These are phyloP conservation scores for Fusarium austroafricanum DNA, from an alignment of 2,329 filamentous ascomycete species.

Conservation along the genomic window DNA sequence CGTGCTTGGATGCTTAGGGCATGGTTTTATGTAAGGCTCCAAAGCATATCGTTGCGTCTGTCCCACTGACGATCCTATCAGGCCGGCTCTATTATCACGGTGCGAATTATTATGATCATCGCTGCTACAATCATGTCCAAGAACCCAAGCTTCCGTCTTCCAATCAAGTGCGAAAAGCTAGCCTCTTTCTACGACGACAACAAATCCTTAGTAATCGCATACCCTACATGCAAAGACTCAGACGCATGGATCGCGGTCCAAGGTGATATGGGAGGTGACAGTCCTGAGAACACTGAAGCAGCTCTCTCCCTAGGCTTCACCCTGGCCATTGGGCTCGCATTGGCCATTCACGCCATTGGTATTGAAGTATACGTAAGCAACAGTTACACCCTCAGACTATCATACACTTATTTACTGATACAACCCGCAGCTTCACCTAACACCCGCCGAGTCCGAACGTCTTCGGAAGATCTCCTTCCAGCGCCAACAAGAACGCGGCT, in stretches of 20 bases:
- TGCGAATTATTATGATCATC: conserved; percentile 25
- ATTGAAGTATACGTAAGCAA: conserved; percentile 20
- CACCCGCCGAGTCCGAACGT: conserved; percentile 15
- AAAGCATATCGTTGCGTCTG: fast-evolving
- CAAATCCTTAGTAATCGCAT: neutral
- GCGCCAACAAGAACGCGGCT: conserved; percentile 17
- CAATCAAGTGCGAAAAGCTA: conserved; percentile 17
- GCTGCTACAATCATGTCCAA: conserved; percentile 15
- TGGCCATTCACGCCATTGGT: conserved; percentile 14
- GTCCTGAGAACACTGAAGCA: conserved; percentile 7
- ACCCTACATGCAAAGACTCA: conserved; percentile 2
- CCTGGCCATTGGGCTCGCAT: conserved; percentile 3
- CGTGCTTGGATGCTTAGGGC: conserved; percentile 70
- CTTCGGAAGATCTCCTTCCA: conserved; percentile 14
- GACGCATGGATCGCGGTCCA: conserved; percentile 21
- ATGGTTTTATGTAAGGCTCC: conserved; percentile 23
- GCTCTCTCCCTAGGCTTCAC: conserved; percentile 17
- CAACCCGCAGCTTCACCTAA: conserved; percentile 5
- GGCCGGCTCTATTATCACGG: conserved; percentile 21
- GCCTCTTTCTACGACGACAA: conserved; percentile 17
- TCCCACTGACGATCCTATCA: neutral
- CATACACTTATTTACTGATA: neutral
- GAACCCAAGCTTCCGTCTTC: conserved; percentile 1
- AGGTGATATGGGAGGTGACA: conserved; percentile 12
- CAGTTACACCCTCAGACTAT: fast-evolving